These are phyloP conservation scores for Trichosporon sp. DNA, from an alignment of 1,284 basidiomycete species.

Conservation along the genomic window DNA sequence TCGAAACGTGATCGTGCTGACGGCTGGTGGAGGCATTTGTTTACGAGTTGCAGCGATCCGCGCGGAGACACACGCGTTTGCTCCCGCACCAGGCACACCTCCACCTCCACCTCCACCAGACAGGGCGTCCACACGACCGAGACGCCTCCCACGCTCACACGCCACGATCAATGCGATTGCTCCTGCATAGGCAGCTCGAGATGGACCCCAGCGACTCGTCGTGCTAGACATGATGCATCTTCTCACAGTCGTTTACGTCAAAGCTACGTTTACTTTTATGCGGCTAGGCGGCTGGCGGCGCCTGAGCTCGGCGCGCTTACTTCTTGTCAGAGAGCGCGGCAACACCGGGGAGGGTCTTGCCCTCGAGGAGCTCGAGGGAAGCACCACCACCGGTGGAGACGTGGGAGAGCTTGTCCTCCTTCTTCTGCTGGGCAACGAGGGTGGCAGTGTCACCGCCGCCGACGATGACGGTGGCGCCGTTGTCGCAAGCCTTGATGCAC, in stretches of 20 bases:
- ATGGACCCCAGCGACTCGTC: not conserved
- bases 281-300: not conserved
- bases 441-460: constrained; percentile 93
- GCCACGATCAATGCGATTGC: not conserved
- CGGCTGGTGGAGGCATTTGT: constrained; percentile 12
- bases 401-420: constrained; percentile 87
- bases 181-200: not conserved
- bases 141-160: not conserved
- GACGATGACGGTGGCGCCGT: constrained; percentile 87
- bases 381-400: constrained; percentile 97
- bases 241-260: constrained; percentile 4
- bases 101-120: constrained; percentile 1
- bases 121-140: not conserved
- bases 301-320: constrained; percentile 19
- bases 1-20: not conserved
- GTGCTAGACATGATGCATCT: constrained; percentile 8
- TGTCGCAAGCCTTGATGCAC: constrained; percentile 77
- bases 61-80: not conserved
- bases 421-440: constrained; percentile 72
- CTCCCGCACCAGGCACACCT: constrained; percentile 3
- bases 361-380: constrained; percentile 90
- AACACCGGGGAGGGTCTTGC: constrained; percentile 86
- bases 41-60: constrained; percentile 11
- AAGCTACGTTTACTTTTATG: constrained; percentile 1
- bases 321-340: constrained; percentile 69